Conservation (phyloP, 140 eudicot genomes). For the Erigeron philadelphicus region DNA sequence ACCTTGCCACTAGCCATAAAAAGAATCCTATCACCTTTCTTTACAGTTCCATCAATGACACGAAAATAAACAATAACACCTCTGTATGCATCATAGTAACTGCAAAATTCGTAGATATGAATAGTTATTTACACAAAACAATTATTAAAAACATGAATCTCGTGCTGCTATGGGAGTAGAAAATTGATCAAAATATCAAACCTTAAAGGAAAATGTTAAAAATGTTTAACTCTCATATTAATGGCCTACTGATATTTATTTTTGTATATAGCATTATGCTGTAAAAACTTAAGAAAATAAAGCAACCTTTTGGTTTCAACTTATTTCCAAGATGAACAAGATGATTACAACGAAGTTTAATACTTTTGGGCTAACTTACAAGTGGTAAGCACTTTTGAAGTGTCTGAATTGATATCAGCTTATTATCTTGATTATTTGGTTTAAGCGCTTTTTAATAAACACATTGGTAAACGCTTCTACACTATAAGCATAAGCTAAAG, state of each 20-base stretch:
- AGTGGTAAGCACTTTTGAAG: no score
- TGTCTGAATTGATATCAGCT: no score
- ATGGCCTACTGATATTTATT: not conserved
- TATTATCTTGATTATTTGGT: no score
- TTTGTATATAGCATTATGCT: not conserved
- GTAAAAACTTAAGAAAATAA: not conserved
- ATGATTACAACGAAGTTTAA: not conserved
- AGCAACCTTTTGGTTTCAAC: constrained; percentile 4
- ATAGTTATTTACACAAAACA: constrained; percentile 21
- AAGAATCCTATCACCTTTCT: constrained; percentile 79
- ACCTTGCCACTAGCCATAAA: constrained; percentile 99
- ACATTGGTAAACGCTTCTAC: no score
- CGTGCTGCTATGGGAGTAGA: not conserved
- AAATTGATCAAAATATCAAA: not conserved
- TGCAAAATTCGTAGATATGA: constrained; percentile 36
- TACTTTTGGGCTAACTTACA: no score
- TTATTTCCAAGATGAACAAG: not conserved
- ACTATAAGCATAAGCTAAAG: no score
- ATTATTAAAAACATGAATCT: not conserved
- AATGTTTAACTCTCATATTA: not conserved
- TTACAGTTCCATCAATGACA: constrained; percentile 83
- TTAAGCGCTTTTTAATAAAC: no score
- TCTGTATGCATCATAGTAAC: constrained; percentile 93
- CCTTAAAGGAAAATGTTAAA: not conserved
- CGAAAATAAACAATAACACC: constrained; percentile 97